Base-by-base conservation (phyloP, 2,329 filamentous ascomycete genomes). In the Mycosphaerelloides madeirae region DNA sequence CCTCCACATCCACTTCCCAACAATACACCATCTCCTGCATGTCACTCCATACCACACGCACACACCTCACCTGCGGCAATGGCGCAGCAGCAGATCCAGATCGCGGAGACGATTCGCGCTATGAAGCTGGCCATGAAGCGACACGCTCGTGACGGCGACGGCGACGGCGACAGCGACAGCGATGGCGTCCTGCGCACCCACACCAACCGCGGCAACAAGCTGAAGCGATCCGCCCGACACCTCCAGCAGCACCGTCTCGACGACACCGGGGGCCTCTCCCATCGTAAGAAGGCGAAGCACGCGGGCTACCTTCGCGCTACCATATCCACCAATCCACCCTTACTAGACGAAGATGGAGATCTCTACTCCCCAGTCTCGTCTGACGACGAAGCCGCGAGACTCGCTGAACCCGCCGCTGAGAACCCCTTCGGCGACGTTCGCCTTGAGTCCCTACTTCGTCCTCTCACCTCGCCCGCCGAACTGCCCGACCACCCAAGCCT, bases 161-260 rank as follows among this genome's bases (percentile, higher is more conserved):
- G 84, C 46, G 87, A 91, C n/a, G 81, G 81, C 46, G 86, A 87
- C 50, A 87, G 83, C 56, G 86, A 90, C 63, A 87, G 84, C 46
- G 87, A 91, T 65, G 81, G 82, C 48, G 78, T 80, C 43, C 81
- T 88, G 57, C 76, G 82, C 48, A 75, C 78, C 56, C 78, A 78
- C 56, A 84, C 81, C 45, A 89, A 89, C 65, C 82, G 85, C 60
- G 85, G 84, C 49, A 80, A 87, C 66, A 91, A 90, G 64, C 73
- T 91, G 35, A 87, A 89, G 72, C 85, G 81, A 65, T 78, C 80
- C 57, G 82, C 86, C 34, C 77, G 80, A 55, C 86, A 86, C 61
- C 78, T 85, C 35, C 82, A 79, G 56, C 75, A 81, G 59, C 85
- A 85, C 46, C 81, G 83, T 58, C 72, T 89, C 51, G 80, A 84